phyloP scores from a whole-genome alignment of 2,329 filamentous ascomycete genomes.

The Cordyceps militaris region DNA sequence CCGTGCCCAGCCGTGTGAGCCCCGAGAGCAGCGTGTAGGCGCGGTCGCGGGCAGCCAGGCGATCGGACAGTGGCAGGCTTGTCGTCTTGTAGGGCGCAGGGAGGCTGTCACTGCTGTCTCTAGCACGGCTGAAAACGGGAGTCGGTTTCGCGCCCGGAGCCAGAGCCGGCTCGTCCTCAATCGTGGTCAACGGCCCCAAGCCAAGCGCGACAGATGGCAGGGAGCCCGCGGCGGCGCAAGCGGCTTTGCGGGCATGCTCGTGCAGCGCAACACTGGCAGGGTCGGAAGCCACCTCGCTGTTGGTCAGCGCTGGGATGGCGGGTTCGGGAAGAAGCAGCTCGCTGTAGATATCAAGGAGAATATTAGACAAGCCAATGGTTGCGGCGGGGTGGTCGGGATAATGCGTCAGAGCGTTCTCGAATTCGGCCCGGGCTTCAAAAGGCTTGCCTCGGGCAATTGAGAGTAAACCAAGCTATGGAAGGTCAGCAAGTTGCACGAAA shows the following conservation, averaged over 20 bases:
- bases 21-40: slow-evolving; percentile 77
- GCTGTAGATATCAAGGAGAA: slow-evolving; percentile 79
- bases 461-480: slow-evolving; percentile 57
- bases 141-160: slow-evolving; percentile 12
- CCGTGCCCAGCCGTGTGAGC: slow-evolving; percentile 75
- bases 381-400: slow-evolving; percentile 73
- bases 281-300: slow-evolving; percentile 15
- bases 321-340: slow-evolving; percentile 56
- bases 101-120: slow-evolving; percentile 29
- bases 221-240: slow-evolving; percentile 10
- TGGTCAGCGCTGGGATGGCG: slow-evolving; percentile 39
- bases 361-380: slow-evolving; percentile 74
- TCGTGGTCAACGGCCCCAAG: slow-evolving; percentile 26
- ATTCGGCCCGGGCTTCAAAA: slow-evolving; percentile 66
- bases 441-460: slow-evolving; percentile 53
- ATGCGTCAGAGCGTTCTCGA: slow-evolving; percentile 75
- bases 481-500: slow-evolving; percentile 1
- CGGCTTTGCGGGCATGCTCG: slow-evolving; percentile 6
- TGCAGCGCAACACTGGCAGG: slow-evolving; percentile 14
- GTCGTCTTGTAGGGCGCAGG: slow-evolving; percentile 48
- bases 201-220: slow-evolving; percentile 43
- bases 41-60: slow-evolving; percentile 82
- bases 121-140: slow-evolving; percentile 20
- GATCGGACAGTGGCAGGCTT: slow-evolving; percentile 65
- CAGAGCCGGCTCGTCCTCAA: slow-evolving; percentile 19